Evolutionary conservation across 257 asterid species (phyloP).

Genomic region (Solanum neorickii): DNA sequence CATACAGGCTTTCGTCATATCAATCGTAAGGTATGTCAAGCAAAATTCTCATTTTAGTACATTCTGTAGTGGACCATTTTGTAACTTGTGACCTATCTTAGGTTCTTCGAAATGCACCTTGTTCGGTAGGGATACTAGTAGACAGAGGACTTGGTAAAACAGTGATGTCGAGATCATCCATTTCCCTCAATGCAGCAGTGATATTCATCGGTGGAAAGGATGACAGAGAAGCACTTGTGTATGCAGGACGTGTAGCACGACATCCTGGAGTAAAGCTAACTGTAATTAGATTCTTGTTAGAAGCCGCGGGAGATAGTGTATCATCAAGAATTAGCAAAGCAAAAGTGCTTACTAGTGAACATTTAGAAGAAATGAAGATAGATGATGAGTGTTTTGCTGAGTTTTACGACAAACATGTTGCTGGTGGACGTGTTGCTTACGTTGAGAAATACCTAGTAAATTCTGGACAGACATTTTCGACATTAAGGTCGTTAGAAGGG

Average conservation of each 20-base stretch:
- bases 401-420: slow-evolving; percentile 74
- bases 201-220: slow-evolving; percentile 94
- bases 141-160: slow-evolving; percentile 80
- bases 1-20: slow-evolving; percentile 73
- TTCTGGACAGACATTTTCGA: slow-evolving; percentile 82
- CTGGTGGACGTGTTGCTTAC: slow-evolving; percentile 78
- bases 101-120: slow-evolving; percentile 84
- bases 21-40: slow-evolving; percentile 56
- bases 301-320: slow-evolving; percentile 54
- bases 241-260: slow-evolving; percentile 76
- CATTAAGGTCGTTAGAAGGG: slow-evolving; percentile 69
- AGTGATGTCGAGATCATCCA: slow-evolving; percentile 30
- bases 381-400: slow-evolving; percentile 88
- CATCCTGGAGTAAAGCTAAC: slow-evolving; percentile 86
- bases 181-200: slow-evolving; percentile 64
- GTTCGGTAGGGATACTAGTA: slow-evolving; percentile 73
- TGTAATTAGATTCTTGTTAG: slow-evolving; percentile 69
- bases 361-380: slow-evolving; percentile 72
- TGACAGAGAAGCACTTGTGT: slow-evolving; percentile 75
- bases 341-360: slow-evolving; percentile 56
- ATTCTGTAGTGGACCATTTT: background rate
- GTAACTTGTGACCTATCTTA: background rate
- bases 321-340: slow-evolving; percentile 60
- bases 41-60: background rate
- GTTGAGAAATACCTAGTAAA: slow-evolving; percentile 81